A percentile compares a stretch with the other conserved stretches of the same genome.
phyloP scores from a whole-genome alignment of 163 green algal genomes.

The Chlorella variabilis region DNA sequence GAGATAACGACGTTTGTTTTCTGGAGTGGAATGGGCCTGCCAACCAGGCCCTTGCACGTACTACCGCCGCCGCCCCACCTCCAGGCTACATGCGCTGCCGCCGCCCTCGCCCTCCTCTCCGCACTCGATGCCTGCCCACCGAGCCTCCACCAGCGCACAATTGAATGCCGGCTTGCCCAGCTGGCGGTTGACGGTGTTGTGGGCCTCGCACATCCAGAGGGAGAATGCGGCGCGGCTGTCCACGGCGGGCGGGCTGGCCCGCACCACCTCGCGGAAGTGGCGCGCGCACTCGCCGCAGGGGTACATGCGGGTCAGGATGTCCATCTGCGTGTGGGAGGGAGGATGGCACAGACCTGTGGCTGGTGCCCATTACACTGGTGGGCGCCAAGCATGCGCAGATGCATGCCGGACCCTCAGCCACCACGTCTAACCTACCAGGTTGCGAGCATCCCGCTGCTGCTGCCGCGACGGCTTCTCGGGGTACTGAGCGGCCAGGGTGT shows the following conservation, averaged over 20 bases:
- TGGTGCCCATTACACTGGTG: no score
- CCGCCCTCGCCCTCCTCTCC: conserved; percentile 38
- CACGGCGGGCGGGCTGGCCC: conserved; percentile 65
- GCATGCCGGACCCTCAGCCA: no score
- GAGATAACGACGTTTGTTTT: no score
- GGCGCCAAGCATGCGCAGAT: no score
- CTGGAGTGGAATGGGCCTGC: no score
- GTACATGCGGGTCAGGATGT: conserved; percentile 88
- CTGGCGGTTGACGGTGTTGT: conserved; percentile 87
- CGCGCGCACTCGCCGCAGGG: conserved; percentile 86
- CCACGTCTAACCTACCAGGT: conserved; percentile 72
- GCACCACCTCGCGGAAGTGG: conserved; percentile 83
- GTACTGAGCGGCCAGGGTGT: conserved; percentile 90
- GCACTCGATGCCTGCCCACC: conserved; percentile 76
- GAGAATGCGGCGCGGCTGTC: conserved; percentile 64
- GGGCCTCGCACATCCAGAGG: conserved; percentile 84
- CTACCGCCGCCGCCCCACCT: conserved; percentile 2
- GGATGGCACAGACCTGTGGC: no score
- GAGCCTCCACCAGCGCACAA: conserved; percentile 73
- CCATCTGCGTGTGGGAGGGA: conserved; percentile 44
- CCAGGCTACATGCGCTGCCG: conserved; percentile 31
- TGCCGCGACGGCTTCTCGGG: conserved; percentile 77
- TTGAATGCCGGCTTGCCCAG: conserved; percentile 90
- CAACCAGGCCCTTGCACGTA: no score
- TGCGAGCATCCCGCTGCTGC: conserved; percentile 78